A percentile compares a stretch with the other conserved stretches of the same genome.
These are phyloP conservation scores for Mikania micrantha DNA, from an alignment of 129 eudicot genomes.

Conservation along the genomic window DNA sequence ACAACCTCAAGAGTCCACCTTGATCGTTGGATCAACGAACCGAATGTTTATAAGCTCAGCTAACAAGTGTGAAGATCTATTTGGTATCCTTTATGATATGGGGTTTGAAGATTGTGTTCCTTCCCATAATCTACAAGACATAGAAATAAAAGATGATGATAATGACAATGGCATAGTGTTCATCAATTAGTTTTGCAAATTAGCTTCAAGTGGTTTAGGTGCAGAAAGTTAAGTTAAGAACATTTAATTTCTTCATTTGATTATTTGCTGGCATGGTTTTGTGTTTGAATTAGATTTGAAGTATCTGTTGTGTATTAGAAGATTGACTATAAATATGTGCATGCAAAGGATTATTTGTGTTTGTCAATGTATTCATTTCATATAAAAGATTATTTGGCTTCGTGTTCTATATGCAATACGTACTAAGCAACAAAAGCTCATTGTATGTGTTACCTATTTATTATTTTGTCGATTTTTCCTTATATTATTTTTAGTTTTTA, in stretches of 20 bases:
- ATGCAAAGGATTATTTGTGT: conserved; percentile 11
- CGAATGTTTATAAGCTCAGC: conserved; percentile 23
- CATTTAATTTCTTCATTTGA: conserved; percentile 23
- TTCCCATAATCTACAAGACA: conserved; percentile 32
- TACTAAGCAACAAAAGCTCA: neutral
- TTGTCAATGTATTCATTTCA: neutral
- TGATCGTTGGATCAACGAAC: conserved; percentile 3
- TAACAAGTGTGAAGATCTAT: conserved; percentile 38
- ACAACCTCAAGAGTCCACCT: conserved; percentile 19
- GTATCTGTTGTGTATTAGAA: conserved; percentile 18
- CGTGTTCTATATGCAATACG: neutral
- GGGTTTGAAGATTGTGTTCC: conserved; percentile 33
- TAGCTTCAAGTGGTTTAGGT: conserved; percentile 14
- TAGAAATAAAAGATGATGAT: conserved; percentile 43
- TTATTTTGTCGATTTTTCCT: too few relatives aligned
- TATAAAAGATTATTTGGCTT: neutral
- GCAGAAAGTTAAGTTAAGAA: conserved; percentile 15
- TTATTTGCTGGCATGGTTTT: conserved; percentile 15
- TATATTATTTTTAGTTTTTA: too few relatives aligned
- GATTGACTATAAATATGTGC: conserved; percentile 9
- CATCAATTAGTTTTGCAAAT: conserved; percentile 16
- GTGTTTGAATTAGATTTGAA: conserved; percentile 11
- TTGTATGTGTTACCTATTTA: neutral
- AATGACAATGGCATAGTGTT: conserved; percentile 38
- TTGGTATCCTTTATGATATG: conserved; percentile 51